phyloP scores from a whole-genome alignment of 305 asterid genomes.

The Fraxinus sp. region DNA sequence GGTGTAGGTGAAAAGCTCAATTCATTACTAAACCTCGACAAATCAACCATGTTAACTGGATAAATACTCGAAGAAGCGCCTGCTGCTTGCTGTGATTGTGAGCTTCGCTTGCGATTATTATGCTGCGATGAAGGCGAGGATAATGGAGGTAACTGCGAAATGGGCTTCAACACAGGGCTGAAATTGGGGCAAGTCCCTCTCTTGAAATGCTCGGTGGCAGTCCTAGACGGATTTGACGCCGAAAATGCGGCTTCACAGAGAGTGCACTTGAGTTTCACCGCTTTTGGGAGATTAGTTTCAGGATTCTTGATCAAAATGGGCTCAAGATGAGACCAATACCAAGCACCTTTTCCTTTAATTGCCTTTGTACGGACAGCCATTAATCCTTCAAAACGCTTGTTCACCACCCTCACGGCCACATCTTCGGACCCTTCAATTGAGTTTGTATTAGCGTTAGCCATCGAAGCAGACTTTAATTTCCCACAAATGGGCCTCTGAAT shows the following conservation, averaged over 20 bases:
- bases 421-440: constrained; percentile 51
- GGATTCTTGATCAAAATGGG: constrained; percentile 61
- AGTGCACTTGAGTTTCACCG: constrained; percentile 74
- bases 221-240: constrained; percentile 84
- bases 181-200: constrained; percentile 81
- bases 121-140: constrained; percentile 66
- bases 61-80: constrained; percentile 42
- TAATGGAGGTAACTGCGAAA: constrained; percentile 63
- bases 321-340: constrained; percentile 94
- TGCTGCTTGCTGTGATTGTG: constrained; percentile 37
- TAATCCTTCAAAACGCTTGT: constrained; percentile 67
- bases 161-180: constrained; percentile 50
- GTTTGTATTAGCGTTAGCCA: constrained; percentile 45
- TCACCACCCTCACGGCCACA: constrained; percentile 54
- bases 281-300: constrained; percentile 58
- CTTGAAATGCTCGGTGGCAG: constrained; percentile 85
- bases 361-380: constrained; percentile 74
- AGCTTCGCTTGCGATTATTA: constrained; percentile 57
- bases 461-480: constrained; percentile 16
- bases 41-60: constrained; percentile 46
- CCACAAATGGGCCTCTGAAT: background rate
- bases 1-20: constrained; percentile 32
- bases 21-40: constrained; percentile 26
- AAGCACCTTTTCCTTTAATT: constrained; percentile 83
- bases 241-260: constrained; percentile 73